These are phyloP conservation scores for Porcisia deanei DNA, from an alignment of 208 protist species.

Conservation along the genomic window DNA sequence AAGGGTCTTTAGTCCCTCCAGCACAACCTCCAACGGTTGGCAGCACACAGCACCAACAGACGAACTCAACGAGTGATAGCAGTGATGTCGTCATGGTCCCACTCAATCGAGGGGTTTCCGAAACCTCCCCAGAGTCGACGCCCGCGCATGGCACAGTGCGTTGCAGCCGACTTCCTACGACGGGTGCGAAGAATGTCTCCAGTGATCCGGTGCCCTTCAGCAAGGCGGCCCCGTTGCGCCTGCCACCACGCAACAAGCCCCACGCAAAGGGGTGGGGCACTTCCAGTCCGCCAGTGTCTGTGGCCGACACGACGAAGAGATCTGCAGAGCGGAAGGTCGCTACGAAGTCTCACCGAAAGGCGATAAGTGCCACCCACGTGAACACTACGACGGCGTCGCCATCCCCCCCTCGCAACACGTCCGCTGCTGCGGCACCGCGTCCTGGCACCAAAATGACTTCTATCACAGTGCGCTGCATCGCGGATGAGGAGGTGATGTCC, in stretches of 20 bases:
- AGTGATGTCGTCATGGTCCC: not conserved
- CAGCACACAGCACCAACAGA: not conserved
- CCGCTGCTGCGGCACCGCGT: not conserved
- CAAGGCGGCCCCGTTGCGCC: conserved; percentile 2
- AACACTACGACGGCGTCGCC: not conserved
- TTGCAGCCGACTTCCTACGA: too few species aligned
- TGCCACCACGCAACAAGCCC: conserved; percentile 10
- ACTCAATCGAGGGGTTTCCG: not conserved
- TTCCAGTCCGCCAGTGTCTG: not conserved
- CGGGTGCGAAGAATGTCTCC: too few species aligned
- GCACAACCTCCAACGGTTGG: not conserved
- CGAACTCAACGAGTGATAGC: too few species aligned
- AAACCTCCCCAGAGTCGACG: not conserved
- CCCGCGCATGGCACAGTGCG: not conserved
- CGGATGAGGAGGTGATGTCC: conserved; percentile 8
- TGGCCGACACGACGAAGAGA: not conserved
- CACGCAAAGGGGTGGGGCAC: too few species aligned
- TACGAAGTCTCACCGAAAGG: not conserved
- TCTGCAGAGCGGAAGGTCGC: too few species aligned
- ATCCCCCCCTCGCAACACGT: not conserved
- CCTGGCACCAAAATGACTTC: not conserved
- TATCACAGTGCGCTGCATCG: conserved; percentile 13
- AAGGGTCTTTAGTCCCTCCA: not conserved
- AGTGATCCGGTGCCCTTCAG: not conserved
- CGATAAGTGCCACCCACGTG: too few species aligned